Percentiles rank a stretch among this genome's conserved stretches.
Conservation (phyloP, 768 basidiomycete species). For the Asterophora parasitica region DNA sequence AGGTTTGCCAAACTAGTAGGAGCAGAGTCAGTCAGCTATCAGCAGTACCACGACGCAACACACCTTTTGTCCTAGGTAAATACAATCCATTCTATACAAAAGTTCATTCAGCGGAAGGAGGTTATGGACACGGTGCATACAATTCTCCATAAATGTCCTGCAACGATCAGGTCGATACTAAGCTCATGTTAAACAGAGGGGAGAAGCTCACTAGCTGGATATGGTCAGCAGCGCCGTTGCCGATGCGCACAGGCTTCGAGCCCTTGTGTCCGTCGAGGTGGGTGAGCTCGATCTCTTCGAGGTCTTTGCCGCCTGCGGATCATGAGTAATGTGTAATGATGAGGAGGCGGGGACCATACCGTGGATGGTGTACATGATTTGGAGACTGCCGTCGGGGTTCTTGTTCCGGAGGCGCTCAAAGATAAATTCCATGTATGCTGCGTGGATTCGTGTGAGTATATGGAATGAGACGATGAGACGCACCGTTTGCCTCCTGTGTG, state of each 20-base stretch:
- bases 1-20: slow-evolving; percentile 71
- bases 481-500: slow-evolving; percentile 86
- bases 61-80: slow-evolving; percentile 93
- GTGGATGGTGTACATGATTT: slow-evolving; percentile 98
- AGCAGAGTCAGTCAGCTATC: not conserved
- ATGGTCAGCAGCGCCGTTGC: slow-evolving; percentile 88
- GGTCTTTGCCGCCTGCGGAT: slow-evolving; percentile 60
- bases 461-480: slow-evolving; percentile 12
- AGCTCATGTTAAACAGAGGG: not conserved
- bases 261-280: slow-evolving; percentile 90
- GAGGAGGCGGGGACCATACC: slow-evolving; percentile 35
- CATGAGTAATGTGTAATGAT: not conserved
- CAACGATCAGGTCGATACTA: not conserved
- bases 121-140: slow-evolving; percentile 33
- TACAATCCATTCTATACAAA: slow-evolving; percentile 78
- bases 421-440: slow-evolving; percentile 90
- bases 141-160: slow-evolving; percentile 97
- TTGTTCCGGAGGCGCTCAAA: slow-evolving; percentile 75
- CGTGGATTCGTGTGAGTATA: slow-evolving; percentile 7
- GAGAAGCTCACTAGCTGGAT: slow-evolving; percentile 12
- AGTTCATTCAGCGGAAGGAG: not conserved
- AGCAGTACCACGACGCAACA: slow-evolving; percentile 7
- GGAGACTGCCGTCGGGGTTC: slow-evolving; percentile 87
- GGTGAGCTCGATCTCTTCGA: slow-evolving; percentile 77
- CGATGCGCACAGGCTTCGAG: slow-evolving; percentile 83